These are phyloP conservation scores for Sphaerostilbella broomeana DNA, from an alignment of 2,329 filamentous ascomycete species.

Conservation along the genomic window DNA sequence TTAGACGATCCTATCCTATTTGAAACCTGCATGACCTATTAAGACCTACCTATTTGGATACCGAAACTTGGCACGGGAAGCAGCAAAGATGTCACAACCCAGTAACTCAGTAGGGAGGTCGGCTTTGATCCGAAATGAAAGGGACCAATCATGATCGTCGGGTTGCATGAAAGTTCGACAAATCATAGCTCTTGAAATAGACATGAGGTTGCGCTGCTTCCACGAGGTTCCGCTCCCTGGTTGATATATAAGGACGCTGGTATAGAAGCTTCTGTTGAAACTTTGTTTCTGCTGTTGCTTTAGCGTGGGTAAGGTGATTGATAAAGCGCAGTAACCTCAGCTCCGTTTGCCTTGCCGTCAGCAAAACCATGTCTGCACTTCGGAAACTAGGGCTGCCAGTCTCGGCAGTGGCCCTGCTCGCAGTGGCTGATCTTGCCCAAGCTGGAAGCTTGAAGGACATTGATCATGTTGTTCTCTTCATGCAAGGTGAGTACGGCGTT, in stretches of 20 bases:
- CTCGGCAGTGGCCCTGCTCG: slow-evolving; percentile 1
- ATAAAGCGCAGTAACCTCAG: neutral
- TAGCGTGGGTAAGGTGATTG: too few relatives aligned
- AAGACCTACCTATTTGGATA: too few relatives aligned
- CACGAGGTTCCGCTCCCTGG: neutral
- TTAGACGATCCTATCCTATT: too few relatives aligned
- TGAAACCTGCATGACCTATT: too few relatives aligned
- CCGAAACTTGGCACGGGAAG: too few relatives aligned
- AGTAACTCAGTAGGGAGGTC: neutral
- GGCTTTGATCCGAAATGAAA: neutral
- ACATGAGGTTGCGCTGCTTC: slow-evolving; percentile 2
- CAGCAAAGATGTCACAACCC: too few relatives aligned
- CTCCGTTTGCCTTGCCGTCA: neutral
- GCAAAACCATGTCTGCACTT: slow-evolving; percentile 2
- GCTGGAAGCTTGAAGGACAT: slow-evolving; percentile 32
- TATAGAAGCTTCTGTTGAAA: neutral
- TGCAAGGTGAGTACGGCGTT: slow-evolving; percentile 34
- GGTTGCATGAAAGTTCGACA: too few relatives aligned
- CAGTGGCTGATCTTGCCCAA: neutral
- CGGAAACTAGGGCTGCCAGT: neutral
- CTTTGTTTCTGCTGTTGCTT: neutral
- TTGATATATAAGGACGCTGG: neutral
- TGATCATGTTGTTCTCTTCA: slow-evolving; percentile 52
- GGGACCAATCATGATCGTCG: too few relatives aligned
- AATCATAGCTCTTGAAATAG: slow-evolving; percentile 1